These are phyloP conservation scores for Massospora cicadina DNA, from an alignment of 371 early-diverging fungal species.

Conservation along the genomic window DNA sequence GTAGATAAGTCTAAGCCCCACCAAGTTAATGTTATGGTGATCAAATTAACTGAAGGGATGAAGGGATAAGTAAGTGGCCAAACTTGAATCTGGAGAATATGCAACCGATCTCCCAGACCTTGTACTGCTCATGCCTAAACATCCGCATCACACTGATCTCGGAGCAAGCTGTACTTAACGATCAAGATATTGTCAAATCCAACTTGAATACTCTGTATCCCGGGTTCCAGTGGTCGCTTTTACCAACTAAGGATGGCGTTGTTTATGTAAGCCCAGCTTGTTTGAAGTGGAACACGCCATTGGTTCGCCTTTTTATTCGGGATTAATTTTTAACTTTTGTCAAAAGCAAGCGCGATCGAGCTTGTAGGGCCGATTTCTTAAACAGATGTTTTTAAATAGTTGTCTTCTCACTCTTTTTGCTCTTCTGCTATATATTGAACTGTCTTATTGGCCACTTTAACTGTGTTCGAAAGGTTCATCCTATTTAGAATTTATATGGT, in stretches of 20 bases:
- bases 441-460: too few species aligned
- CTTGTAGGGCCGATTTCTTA: background rate
- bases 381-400: too few species aligned
- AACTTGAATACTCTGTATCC: background rate
- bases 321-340: background rate
- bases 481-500: background rate
- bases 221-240: background rate
- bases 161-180: background rate
- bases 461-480: too few species aligned
- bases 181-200: background rate
- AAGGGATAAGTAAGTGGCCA: too few species aligned
- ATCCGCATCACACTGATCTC: background rate
- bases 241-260: background rate
- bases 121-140: background rate
- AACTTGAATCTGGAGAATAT: too few species aligned
- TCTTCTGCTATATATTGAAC: too few species aligned
- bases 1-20: too few species aligned
- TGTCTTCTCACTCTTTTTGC: too few species aligned
- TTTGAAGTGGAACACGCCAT: background rate
- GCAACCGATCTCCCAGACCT: background rate
- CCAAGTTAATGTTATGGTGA: too few species aligned
- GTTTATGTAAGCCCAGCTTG: background rate
- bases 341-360: background rate
- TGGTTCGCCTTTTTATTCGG: background rate
- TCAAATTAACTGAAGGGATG: background rate